Evolutionary conservation across 495 filamentous ascomycete species (phyloP).

Genomic region (Podospora fimiseda): DNA sequence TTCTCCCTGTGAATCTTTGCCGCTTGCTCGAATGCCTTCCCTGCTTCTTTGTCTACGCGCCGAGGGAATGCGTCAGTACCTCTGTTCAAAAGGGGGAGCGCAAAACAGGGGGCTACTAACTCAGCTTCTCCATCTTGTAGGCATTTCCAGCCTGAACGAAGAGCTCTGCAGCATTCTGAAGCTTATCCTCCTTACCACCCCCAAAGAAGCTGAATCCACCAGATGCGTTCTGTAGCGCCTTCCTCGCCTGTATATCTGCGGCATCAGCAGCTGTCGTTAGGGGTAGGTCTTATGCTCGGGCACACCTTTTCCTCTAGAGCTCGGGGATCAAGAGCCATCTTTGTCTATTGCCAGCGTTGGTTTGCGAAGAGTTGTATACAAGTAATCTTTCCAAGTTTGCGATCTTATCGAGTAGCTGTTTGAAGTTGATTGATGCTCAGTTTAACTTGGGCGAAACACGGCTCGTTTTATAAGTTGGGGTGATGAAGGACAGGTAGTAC

Average conservation of each 20-base stretch:
- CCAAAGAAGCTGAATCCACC: conserved; percentile 70
- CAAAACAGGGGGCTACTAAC: no score
- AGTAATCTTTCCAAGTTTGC: neutral
- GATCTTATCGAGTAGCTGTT: no score
- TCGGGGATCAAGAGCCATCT: conserved; percentile 43
- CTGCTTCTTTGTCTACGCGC: conserved; percentile 66
- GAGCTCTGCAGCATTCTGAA: conserved; percentile 72
- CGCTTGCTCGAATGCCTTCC: conserved; percentile 70
- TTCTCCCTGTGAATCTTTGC: conserved; percentile 67
- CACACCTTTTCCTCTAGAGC: conserved; percentile 41
- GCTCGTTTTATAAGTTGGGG: no score
- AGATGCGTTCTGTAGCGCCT: conserved; percentile 60
- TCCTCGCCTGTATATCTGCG: conserved; percentile 59
- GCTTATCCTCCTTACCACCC: conserved; percentile 68
- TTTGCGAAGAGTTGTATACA: neutral
- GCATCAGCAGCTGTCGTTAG: conserved; percentile 20
- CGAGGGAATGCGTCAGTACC: neutral
- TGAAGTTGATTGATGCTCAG: no score
- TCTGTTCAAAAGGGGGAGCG: neutral
- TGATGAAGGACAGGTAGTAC: no score
- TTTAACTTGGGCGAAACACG: no score
- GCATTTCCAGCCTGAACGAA: conserved; percentile 78
- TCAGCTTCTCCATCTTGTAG: conserved; percentile 66
- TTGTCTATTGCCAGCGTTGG: neutral
- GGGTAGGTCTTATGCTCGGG: conserved; percentile 20